A percentile compares a stretch with the other conserved stretches of the same genome.
Evolutionary conservation across 495 filamentous ascomycete species (phyloP).

Genomic region (Penicillium bovifimosum): DNA sequence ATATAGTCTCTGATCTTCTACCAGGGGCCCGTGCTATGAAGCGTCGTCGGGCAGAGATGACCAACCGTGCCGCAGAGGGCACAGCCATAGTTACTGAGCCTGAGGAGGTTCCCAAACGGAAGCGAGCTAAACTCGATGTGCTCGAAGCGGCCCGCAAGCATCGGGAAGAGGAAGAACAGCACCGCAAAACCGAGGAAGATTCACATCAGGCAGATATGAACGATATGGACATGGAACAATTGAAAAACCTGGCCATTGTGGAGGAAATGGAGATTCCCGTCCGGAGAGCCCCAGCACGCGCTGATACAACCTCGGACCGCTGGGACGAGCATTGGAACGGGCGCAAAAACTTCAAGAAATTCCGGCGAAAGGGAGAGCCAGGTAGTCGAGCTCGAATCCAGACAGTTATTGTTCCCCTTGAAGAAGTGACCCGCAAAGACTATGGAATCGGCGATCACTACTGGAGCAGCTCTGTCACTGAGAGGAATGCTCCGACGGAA

Average conservation of each 20-base stretch:
- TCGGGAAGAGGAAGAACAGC: conserved; percentile 52
- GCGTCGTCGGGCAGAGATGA: conserved; percentile 45
- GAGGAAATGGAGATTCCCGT: conserved; percentile 67
- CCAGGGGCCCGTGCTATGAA: conserved; percentile 71
- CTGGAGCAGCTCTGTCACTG: conserved; percentile 49
- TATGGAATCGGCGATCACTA: conserved; percentile 83
- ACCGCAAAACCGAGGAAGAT: conserved; percentile 38
- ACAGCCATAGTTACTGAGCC: conserved; percentile 6
- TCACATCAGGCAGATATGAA: conserved; percentile 45
- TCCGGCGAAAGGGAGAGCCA: conserved; percentile 57
- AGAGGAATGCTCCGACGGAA: conserved; percentile 16
- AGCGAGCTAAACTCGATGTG: conserved; percentile 61
- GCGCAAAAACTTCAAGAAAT: conserved; percentile 93
- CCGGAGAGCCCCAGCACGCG: conserved; percentile 10
- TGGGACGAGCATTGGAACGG: conserved; percentile 96
- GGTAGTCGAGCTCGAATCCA: conserved; percentile 41
- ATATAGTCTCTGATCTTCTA: conserved; percentile 59
- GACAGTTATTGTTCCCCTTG: conserved; percentile 68
- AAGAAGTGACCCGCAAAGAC: conserved; percentile 71
- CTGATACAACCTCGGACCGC: conserved; percentile 50
- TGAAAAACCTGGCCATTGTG: conserved; percentile 70
- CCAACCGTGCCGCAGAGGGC: conserved; percentile 9
- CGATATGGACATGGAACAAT: conserved; percentile 61
- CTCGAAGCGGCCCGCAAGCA: conserved; percentile 61
- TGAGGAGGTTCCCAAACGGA: conserved; percentile 33